Conservation (phyloP, 1,284 basidiomycete species). For the Sphaerobolus stellatus region DNA sequence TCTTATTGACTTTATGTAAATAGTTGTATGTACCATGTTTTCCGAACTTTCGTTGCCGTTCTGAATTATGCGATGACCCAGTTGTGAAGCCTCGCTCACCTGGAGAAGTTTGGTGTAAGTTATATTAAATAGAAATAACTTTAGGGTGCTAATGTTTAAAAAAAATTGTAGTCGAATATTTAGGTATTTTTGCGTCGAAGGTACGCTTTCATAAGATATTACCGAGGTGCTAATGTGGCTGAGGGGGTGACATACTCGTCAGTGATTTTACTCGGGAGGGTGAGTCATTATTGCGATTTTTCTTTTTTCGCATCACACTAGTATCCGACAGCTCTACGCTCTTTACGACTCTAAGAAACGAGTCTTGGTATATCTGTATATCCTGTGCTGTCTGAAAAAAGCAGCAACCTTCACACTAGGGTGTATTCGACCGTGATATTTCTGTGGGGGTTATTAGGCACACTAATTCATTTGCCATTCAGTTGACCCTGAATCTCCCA, state of each 20-base stretch:
- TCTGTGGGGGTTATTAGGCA: no score
- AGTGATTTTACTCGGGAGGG: background rate
- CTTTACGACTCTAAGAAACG: background rate
- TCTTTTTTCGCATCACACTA: no score
- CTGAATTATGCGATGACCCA: background rate
- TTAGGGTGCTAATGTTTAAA: background rate
- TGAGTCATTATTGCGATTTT: no score
- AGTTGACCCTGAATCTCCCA: no score
- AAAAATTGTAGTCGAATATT: background rate
- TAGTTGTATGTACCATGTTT: background rate
- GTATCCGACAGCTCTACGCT: background rate
- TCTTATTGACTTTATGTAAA: background rate
- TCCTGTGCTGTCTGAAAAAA: background rate
- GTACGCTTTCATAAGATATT: background rate
- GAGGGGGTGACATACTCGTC: background rate
- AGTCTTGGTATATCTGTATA: background rate
- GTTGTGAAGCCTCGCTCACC: background rate
- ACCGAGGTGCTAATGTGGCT: background rate
- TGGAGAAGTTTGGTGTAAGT: background rate
- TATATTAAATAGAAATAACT: background rate
- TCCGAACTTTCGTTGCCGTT: background rate
- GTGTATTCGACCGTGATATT: no score
- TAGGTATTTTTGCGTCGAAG: background rate
- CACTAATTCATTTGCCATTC: no score
- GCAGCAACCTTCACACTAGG: background rate